These are phyloP conservation scores for Hypoxylon sp. DNA, from an alignment of 2,329 filamentous ascomycete species.

Conservation along the genomic window DNA sequence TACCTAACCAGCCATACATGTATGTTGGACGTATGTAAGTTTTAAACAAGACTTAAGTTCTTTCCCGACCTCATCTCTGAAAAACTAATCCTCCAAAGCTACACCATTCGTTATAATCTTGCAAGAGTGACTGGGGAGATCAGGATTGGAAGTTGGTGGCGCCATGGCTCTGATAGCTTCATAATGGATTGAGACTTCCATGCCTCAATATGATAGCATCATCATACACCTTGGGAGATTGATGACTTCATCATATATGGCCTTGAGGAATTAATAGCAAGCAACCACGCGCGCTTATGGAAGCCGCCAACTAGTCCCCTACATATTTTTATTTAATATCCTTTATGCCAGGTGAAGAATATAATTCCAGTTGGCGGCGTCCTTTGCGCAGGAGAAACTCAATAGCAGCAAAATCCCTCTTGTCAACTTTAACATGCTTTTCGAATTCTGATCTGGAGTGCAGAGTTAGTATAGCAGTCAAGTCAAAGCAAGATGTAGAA, in stretches of 20 bases:
- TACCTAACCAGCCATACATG: too few species aligned
- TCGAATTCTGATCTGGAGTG: slow-evolving; percentile 75
- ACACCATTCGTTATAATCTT: slow-evolving; percentile 6
- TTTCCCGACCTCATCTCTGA: slow-evolving; percentile 22
- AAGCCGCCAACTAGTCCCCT: too few species aligned
- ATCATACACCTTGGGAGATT: not conserved
- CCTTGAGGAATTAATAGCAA: too few species aligned
- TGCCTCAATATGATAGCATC: too few species aligned
- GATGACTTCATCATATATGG: too few species aligned
- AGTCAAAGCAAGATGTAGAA: slow-evolving; percentile 39
- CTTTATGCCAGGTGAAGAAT: slow-evolving; percentile 81
- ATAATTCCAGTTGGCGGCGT: slow-evolving; percentile 80
- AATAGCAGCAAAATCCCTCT: slow-evolving; percentile 85
- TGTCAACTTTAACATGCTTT: slow-evolving; percentile 73
- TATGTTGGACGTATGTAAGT: slow-evolving; percentile 31
- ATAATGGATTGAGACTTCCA: too few species aligned
- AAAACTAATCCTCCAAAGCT: not conserved
- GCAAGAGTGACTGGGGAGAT: not conserved
- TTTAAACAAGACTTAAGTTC: slow-evolving; percentile 25
- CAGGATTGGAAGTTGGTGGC: not conserved
- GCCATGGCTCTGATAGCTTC: too few species aligned
- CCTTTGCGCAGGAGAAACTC: slow-evolving; percentile 88
- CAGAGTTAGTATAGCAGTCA: not conserved
- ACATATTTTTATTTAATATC: slow-evolving; percentile 73
- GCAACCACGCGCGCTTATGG: too few species aligned